phyloP scores from a whole-genome alignment of 1,284 basidiomycete species.

The Ustilago bromivora region DNA sequence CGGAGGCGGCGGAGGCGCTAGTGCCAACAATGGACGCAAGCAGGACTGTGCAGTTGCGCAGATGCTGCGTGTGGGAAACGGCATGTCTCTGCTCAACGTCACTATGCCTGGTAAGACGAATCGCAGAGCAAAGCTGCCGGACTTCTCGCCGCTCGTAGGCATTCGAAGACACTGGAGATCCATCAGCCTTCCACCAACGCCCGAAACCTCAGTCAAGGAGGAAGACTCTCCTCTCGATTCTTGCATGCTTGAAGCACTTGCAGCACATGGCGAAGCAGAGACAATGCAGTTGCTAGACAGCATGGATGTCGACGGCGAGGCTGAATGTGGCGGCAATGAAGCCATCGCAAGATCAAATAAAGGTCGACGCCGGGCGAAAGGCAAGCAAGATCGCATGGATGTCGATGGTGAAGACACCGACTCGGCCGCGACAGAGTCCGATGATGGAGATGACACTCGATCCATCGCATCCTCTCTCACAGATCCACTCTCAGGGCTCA shows the following conservation, averaged over 20 bases:
- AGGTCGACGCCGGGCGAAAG: neutral
- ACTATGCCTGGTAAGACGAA: conserved; percentile 52
- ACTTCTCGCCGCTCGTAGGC: conserved; percentile 64
- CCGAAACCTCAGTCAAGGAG: conserved; percentile 36
- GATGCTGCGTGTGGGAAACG: conserved; percentile 67
- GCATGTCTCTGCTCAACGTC: conserved; percentile 66
- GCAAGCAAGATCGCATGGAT: conserved; percentile 16
- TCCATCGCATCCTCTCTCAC: conserved; percentile 58
- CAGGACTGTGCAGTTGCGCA: conserved; percentile 69
- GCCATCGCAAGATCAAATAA: conserved; percentile 8
- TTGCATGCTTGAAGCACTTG: conserved; percentile 15
- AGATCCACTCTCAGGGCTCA: conserved; percentile 58
- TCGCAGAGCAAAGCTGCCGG: conserved; percentile 55
- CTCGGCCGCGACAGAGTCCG: conserved; percentile 19
- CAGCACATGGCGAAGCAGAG: conserved; percentile 25
- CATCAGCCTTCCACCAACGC: conserved; percentile 46
- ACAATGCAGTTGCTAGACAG: conserved; percentile 20
- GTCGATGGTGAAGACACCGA: conserved; percentile 12
- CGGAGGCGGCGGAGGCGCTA: conserved; percentile 58
- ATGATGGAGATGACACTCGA: conserved; percentile 38
- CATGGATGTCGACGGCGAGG: conserved; percentile 24
- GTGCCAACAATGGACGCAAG: conserved; percentile 59
- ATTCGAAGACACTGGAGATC: conserved; percentile 57
- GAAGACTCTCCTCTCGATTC: conserved; percentile 15
- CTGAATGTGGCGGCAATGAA: conserved; percentile 39